These are phyloP conservation scores for Tagetes patula DNA, from an alignment of 129 eudicot genomes.

Conservation along the genomic window DNA sequence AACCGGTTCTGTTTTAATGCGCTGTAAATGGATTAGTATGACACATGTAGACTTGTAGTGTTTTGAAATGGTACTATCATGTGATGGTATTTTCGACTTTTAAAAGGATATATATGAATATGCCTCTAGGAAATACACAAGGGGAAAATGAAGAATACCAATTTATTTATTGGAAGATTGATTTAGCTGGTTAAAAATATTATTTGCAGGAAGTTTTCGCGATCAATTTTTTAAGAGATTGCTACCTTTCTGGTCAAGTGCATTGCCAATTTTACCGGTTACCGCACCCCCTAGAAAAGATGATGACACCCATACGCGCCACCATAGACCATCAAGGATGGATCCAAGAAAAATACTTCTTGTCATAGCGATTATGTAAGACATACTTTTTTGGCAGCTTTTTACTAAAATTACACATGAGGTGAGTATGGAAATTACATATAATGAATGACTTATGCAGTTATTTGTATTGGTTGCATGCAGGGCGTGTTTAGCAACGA, in stretches of 20 bases:
- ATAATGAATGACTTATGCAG: not conserved
- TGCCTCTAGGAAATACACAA: not conserved
- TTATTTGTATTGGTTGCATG: conserved; percentile 4
- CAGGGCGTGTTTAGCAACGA: conserved; percentile 99
- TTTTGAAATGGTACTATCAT: not conserved
- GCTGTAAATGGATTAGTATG: not conserved
- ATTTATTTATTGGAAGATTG: not conserved
- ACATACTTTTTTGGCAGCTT: not conserved
- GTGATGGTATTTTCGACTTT: not conserved
- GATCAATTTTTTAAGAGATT: conserved; percentile 70
- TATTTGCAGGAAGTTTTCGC: conserved; percentile 65
- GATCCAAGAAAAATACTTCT: conserved; percentile 94
- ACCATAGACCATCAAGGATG: conserved; percentile 79
- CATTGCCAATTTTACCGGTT: conserved; percentile 90
- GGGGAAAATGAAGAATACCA: not conserved
- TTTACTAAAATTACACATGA: no score
- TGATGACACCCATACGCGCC: conserved; percentile 59
- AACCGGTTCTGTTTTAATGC: not conserved
- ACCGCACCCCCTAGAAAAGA: conserved; percentile 86
- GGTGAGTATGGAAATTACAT: not conserved
- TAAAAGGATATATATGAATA: not conserved
- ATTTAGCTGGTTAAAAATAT: not conserved
- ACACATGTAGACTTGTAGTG: not conserved
- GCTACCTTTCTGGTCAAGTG: conserved; percentile 95
- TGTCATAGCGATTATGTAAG: conserved; percentile 85